Percentiles rank a stretch among this genome's conserved stretches.
phyloP scores from a whole-genome alignment of 108 stramenopile genomes.

The Skeletonema tropicum region DNA sequence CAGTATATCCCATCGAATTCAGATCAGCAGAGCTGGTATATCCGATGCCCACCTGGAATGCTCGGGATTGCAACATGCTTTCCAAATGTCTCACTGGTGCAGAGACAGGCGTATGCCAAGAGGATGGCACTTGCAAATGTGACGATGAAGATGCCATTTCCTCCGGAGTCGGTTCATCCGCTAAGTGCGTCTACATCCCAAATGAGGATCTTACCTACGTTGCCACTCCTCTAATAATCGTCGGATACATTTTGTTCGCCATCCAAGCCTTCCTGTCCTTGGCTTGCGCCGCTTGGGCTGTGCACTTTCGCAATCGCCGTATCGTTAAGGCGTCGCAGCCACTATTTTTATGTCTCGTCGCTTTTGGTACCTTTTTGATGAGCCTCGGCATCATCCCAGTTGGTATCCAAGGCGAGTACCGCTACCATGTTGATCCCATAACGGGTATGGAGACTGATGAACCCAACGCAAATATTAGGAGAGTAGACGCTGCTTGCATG shows the following conservation, averaged over 20 bases:
- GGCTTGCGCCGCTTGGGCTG: constrained; percentile 16
- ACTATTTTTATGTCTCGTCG: constrained; percentile 49
- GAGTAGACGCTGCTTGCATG: constrained; percentile 31
- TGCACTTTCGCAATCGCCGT: constrained; percentile 8
- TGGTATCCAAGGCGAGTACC: constrained; percentile 15
- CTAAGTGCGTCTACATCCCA: constrained; percentile 11
- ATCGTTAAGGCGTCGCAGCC: constrained; percentile 25
- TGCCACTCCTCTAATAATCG: not conserved
- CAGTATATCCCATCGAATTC: constrained; percentile 23
- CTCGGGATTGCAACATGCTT: constrained; percentile 24
- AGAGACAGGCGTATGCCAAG: not conserved
- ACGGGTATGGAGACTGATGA: not conserved
- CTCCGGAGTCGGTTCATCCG: not conserved
- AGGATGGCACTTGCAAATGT: not conserved
- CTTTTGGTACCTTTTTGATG: constrained; percentile 67
- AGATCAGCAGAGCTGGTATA: constrained; percentile 22
- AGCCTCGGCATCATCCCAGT: constrained; percentile 44
- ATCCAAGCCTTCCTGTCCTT: constrained; percentile 1
- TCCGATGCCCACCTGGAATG: constrained; percentile 43
- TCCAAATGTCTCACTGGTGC: constrained; percentile 7
- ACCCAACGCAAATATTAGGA: not conserved
- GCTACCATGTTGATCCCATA: not conserved
- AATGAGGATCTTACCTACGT: constrained; percentile 33
- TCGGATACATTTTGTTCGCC: not conserved
- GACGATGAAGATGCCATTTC: constrained; percentile 4